phyloP scores from a whole-genome alignment of 768 basidiomycete species.

The Glaciozyma martinii region DNA sequence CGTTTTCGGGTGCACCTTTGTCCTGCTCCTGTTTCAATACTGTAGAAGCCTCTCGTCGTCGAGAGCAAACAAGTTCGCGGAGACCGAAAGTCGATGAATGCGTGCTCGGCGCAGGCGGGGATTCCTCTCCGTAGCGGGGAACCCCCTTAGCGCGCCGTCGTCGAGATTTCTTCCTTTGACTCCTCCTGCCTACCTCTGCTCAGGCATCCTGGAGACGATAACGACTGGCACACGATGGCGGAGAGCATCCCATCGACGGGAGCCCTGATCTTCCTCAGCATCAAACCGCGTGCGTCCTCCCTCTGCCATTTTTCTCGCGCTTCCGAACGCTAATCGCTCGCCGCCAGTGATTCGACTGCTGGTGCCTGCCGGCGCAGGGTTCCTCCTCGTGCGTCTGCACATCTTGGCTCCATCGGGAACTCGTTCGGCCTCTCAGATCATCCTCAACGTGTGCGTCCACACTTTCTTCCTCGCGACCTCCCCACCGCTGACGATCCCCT shows the following conservation, averaged over 20 bases:
- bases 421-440: neutral
- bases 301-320: neutral
- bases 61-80: too few species aligned
- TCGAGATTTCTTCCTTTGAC: too few species aligned
- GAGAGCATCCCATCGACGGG: neutral
- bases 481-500: neutral
- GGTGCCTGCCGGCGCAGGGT: constrained; percentile 7
- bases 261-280: neutral
- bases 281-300: neutral
- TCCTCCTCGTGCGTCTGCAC: constrained; percentile 4
- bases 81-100: too few species aligned
- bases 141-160: too few species aligned
- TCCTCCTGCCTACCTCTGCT: too few species aligned
- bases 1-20: too few species aligned
- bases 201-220: too few species aligned
- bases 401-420: constrained; percentile 1
- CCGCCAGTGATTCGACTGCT: neutral
- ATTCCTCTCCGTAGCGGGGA: too few species aligned
- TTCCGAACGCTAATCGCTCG: neutral
- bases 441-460: neutral
- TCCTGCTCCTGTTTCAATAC: too few species aligned
- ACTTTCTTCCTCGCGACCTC: neutral
- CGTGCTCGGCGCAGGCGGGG: too few species aligned
- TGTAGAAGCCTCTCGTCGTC: too few species aligned
- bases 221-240: neutral